Evolutionary conservation across 108 stramenopile genomes (phyloP).

Genomic region (Cyclotella sp.): DNA sequence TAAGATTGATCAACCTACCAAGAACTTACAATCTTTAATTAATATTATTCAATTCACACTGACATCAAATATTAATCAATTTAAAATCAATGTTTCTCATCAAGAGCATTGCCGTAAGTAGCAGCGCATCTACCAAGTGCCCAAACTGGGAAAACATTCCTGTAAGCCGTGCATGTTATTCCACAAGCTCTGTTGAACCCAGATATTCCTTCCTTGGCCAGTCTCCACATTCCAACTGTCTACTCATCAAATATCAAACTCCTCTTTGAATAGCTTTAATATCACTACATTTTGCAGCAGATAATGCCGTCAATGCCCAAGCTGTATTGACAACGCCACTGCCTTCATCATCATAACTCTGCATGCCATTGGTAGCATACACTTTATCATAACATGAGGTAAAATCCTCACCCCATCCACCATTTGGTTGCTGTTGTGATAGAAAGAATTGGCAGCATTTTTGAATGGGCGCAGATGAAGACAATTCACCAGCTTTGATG

Average conservation of each 20-base stretch:
- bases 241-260: conserved; percentile 78
- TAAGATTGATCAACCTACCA: too few species aligned
- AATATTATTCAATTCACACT: background rate
- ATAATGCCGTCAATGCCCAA: conserved; percentile 95
- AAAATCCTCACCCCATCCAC: conserved; percentile 99
- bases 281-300: conserved; percentile 83
- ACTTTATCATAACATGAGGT: conserved; percentile 96
- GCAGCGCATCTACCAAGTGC: conserved; percentile 92
- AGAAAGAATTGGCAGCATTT: conserved; percentile 75
- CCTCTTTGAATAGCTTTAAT: conserved; percentile 81
- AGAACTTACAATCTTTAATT: too few species aligned
- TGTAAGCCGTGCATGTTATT: conserved; percentile 99
- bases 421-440: conserved; percentile 87
- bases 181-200: conserved; percentile 98
- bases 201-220: conserved; percentile 98
- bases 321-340: conserved; percentile 97
- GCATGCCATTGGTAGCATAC: conserved; percentile 89
- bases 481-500: conserved; percentile 78
- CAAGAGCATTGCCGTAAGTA: conserved; percentile 64
- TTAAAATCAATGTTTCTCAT: conserved; percentile 18
- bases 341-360: conserved; percentile 87
- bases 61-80: too few species aligned
- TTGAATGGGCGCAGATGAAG: conserved; percentile 59
- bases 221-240: conserved; percentile 94
- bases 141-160: conserved; percentile 99